phyloP scores from a whole-genome alignment of 352 stramenopile species.

The Phytopythium oedochilum region DNA sequence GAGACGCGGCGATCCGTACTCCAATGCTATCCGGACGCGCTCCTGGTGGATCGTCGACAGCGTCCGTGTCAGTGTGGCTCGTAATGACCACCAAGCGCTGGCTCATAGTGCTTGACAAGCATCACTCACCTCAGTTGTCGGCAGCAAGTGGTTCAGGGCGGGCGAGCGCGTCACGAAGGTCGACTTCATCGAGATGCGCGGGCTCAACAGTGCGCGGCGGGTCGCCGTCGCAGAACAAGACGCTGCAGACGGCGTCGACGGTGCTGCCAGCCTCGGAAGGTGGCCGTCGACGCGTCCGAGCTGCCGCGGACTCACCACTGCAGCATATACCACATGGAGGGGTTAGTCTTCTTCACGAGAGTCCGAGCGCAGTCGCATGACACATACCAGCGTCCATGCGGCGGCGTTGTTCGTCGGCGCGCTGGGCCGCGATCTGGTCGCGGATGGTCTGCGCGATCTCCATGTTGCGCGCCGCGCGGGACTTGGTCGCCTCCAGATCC shows the following conservation, averaged over 20 bases:
- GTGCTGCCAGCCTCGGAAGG: not conserved
- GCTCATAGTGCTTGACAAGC: no score
- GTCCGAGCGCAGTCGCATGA: no score
- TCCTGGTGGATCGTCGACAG: slow-evolving; percentile 10
- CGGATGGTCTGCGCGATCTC: slow-evolving; percentile 64
- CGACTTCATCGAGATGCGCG: slow-evolving; percentile 50
- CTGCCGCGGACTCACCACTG: slow-evolving; percentile 28
- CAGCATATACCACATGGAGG: not conserved
- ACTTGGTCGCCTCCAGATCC: slow-evolving; percentile 60
- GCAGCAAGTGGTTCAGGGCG: slow-evolving; percentile 56
- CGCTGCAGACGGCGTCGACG: not conserved
- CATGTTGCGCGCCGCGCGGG: slow-evolving; percentile 51
- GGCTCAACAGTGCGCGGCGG: slow-evolving; percentile 21
- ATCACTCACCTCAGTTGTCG: slow-evolving; percentile 34
- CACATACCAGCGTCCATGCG: slow-evolving; percentile 35
- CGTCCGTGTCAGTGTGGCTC: not conserved
- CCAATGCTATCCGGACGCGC: slow-evolving; percentile 44
- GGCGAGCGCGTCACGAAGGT: slow-evolving; percentile 62
- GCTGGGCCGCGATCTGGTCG: slow-evolving; percentile 39
- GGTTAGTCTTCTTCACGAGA: not conserved
- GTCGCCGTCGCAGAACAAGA: not conserved
- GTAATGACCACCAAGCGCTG: no score
- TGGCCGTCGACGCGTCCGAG: slow-evolving; percentile 12
- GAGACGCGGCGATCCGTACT: slow-evolving; percentile 18
- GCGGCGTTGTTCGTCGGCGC: slow-evolving; percentile 29